These are phyloP conservation scores for Globisporangium alternatum DNA, from an alignment of 352 stramenopile genomes.

Conservation along the genomic window DNA sequence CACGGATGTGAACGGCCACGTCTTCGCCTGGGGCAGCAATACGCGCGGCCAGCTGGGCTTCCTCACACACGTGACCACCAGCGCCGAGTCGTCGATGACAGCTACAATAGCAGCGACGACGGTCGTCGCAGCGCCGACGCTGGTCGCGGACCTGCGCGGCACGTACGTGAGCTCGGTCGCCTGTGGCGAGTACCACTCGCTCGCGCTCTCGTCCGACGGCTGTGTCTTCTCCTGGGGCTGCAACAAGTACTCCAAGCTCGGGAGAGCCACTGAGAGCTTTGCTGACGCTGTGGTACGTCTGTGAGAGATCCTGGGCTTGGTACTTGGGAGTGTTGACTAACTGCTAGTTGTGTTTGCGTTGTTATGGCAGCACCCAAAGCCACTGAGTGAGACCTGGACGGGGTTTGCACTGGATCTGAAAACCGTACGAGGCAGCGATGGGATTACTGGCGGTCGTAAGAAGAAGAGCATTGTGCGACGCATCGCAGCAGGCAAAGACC, in stretches of 20 bases:
- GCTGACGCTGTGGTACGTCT: slow-evolving; percentile 40
- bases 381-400: slow-evolving; percentile 39
- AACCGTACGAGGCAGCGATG: neutral
- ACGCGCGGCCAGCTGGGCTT: slow-evolving; percentile 49
- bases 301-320: neutral
- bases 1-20: slow-evolving; percentile 71
- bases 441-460: slow-evolving; percentile 7
- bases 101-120: slow-evolving; percentile 11
- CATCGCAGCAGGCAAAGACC: slow-evolving; percentile 60
- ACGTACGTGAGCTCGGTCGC: slow-evolving; percentile 59
- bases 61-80: slow-evolving; percentile 17
- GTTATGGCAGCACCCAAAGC: slow-evolving; percentile 37
- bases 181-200: slow-evolving; percentile 73
- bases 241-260: slow-evolving; percentile 66
- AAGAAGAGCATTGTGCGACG: slow-evolving; percentile 38
- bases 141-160: slow-evolving; percentile 47
- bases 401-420: slow-evolving; percentile 33
- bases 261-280: slow-evolving; percentile 33
- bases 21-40: slow-evolving; percentile 73
- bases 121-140: slow-evolving; percentile 29
- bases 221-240: slow-evolving; percentile 71
- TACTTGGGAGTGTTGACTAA: neutral
- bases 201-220: slow-evolving; percentile 57
- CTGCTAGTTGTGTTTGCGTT: slow-evolving; percentile 5
- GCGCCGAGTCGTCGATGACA: neutral